Percentiles rank a stretch among this genome's conserved stretches.
Conservation (phyloP, 768 basidiomycete species). For the Mycena galericulata region DNA sequence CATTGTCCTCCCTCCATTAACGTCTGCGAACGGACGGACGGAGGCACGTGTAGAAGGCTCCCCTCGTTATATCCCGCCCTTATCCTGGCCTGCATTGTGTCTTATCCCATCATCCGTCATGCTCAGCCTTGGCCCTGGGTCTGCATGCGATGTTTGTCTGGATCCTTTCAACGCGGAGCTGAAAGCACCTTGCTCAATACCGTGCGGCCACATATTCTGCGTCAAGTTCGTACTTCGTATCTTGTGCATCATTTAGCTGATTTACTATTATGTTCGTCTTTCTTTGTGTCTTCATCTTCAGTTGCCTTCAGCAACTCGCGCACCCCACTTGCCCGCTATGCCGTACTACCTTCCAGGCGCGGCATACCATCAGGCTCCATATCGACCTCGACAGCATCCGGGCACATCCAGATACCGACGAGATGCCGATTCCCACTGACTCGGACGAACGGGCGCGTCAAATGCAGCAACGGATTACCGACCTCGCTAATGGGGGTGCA, state of each 20-base stretch:
- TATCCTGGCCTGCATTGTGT: conserved; percentile 41
- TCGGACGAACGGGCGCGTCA: conserved; percentile 59
- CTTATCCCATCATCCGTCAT: conserved; percentile 57
- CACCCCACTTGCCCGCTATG: conserved; percentile 73
- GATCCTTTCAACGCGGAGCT: conserved; percentile 66
- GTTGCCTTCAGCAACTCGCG: conserved; percentile 66
- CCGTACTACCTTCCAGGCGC: conserved; percentile 61
- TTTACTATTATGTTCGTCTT: conserved; percentile 18
- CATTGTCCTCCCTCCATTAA: conserved; percentile 32
- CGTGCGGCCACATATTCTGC: conserved; percentile 83
- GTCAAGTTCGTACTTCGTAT: conserved; percentile 42
- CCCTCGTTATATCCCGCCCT: conserved; percentile 36
- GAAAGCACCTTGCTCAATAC: conserved; percentile 72
- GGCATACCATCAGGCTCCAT: conserved; percentile 66
- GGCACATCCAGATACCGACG: conserved; percentile 33
- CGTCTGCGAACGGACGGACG: conserved; percentile 24
- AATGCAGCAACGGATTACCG: conserved; percentile 66
- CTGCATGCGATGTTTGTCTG: conserved; percentile 82
- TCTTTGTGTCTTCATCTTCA: conserved; percentile 40
- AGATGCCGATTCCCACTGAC: conserved; percentile 35
- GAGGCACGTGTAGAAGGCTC: conserved; percentile 31
- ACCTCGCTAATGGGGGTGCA: conserved; percentile 67
- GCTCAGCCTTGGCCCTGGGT: conserved; percentile 74
- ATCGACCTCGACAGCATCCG: conserved; percentile 61
- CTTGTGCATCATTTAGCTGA: neutral